A percentile compares a stretch with the other conserved stretches of the same genome.
phyloP scores from a whole-genome alignment of 2,329 filamentous ascomycete species.

The Cytospora schulzeri region DNA sequence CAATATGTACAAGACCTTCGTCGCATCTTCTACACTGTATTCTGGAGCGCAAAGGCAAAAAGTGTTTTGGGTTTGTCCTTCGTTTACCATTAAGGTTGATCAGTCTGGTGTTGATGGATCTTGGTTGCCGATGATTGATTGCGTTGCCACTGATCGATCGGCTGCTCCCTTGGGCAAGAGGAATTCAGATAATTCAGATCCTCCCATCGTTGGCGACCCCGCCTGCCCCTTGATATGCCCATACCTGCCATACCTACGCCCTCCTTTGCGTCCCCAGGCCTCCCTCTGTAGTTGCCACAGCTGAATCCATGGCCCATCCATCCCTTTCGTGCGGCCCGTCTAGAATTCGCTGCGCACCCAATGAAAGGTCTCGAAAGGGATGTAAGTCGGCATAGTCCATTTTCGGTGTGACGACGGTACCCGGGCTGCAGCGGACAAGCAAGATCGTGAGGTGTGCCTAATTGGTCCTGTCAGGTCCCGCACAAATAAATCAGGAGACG shows the following conservation, averaged over 20 bases:
- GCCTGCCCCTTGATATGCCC: slow-evolving; percentile 21
- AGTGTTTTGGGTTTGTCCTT: background rate
- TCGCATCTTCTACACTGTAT: background rate
- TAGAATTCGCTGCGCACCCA: slow-evolving; percentile 7
- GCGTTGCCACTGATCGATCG: slow-evolving; percentile 6
- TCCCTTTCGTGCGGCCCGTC: slow-evolving; percentile 19
- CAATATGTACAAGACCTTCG: background rate
- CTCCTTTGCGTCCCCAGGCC: background rate
- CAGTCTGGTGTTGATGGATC: background rate
- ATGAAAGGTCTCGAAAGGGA: background rate
- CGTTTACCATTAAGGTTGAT: background rate
- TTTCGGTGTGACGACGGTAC: slow-evolving; percentile 8
- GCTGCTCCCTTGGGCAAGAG: slow-evolving; percentile 18
- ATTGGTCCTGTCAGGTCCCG: slow-evolving; percentile 8
- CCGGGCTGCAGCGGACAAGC: slow-evolving; percentile 10
- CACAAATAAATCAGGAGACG: slow-evolving; percentile 1
- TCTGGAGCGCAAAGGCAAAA: background rate
- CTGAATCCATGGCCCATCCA: slow-evolving; percentile 5
- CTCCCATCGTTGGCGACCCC: slow-evolving; percentile 3
- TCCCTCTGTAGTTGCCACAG: background rate
- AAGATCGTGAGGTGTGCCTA: slow-evolving; percentile 17
- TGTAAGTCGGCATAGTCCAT: background rate
- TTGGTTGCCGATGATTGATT: background rate
- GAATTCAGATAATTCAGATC: slow-evolving; percentile 22
- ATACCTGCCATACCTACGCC: too few relatives aligned